Evolutionary conservation across 1,284 basidiomycete genomes (phyloP).

Genomic region (Athelia psychrophila): DNA sequence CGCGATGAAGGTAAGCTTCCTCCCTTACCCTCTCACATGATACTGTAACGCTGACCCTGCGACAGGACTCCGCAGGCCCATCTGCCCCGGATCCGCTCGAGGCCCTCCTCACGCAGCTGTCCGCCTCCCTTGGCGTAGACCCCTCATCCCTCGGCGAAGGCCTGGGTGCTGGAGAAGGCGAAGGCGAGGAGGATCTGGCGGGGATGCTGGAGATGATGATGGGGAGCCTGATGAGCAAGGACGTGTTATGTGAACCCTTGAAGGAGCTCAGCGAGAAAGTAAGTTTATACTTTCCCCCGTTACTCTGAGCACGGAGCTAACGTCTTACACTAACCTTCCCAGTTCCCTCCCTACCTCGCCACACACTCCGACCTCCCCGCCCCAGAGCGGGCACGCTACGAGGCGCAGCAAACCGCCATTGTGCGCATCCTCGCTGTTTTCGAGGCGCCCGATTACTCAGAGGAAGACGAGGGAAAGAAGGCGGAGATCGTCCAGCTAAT

Average conservation of each 20-base stretch:
- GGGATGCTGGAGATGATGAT: slow-evolving; percentile 87
- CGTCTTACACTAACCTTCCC: slow-evolving; percentile 5
- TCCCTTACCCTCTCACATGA: slow-evolving; percentile 8
- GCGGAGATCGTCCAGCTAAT: slow-evolving; percentile 67
- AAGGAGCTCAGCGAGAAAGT: slow-evolving; percentile 88
- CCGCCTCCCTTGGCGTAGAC: slow-evolving; percentile 4
- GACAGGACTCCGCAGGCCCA: slow-evolving; percentile 28
- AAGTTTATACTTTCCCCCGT: slow-evolving; percentile 12
- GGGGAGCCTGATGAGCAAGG: slow-evolving; percentile 92
- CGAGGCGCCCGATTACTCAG: slow-evolving; percentile 64
- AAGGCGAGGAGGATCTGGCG: slow-evolving; percentile 27
- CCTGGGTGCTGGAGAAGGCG: slow-evolving; percentile 22
- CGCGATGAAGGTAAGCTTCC: neutral
- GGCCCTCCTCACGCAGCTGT: slow-evolving; percentile 45
- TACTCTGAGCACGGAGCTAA: slow-evolving; percentile 1
- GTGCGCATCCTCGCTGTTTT: slow-evolving; percentile 72
- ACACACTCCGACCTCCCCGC: slow-evolving; percentile 50
- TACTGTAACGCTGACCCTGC: slow-evolving; percentile 11
- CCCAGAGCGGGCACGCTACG: slow-evolving; percentile 70
- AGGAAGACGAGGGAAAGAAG: slow-evolving; percentile 54
- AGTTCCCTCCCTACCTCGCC: slow-evolving; percentile 84
- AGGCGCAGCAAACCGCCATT: slow-evolving; percentile 66
- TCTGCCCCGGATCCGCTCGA: slow-evolving; percentile 41
- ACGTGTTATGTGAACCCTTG: slow-evolving; percentile 90
- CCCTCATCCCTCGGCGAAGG: too few relatives aligned